A percentile compares a stretch with the other conserved stretches of the same genome.
Conservation (phyloP, 352 stramenopile species). For the Plasmopara halstedii region DNA sequence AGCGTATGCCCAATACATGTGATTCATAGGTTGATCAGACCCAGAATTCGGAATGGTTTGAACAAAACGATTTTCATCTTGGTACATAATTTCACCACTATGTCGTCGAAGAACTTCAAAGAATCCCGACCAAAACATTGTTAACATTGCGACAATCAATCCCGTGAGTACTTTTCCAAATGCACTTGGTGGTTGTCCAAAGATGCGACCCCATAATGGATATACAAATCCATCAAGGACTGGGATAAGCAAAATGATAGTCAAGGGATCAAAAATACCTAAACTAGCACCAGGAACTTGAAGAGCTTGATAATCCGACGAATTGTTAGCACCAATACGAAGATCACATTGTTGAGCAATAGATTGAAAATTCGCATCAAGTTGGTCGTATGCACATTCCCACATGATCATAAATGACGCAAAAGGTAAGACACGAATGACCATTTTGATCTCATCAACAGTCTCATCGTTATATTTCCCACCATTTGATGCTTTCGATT, state of each 20-base stretch:
- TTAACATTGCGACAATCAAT: conserved; percentile 65
- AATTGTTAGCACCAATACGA: conserved; percentile 31
- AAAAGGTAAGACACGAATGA: conserved; percentile 79
- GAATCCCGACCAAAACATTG: conserved; percentile 78
- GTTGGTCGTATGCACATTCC: conserved; percentile 81
- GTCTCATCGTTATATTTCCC: conserved; percentile 75
- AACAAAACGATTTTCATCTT: conserved; percentile 13
- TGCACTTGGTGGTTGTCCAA: conserved; percentile 52
- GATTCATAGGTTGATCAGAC: conserved; percentile 67
- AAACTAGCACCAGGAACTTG: conserved; percentile 73
- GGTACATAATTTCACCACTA: conserved; percentile 33
- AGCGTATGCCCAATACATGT: conserved; percentile 75
- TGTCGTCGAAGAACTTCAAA: conserved; percentile 74
- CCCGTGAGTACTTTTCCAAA: conserved; percentile 79
- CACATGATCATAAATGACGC: conserved; percentile 87
- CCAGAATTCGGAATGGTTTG: conserved; percentile 42
- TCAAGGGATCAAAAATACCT: conserved; percentile 81
- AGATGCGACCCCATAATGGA: conserved; percentile 44
- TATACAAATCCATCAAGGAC: conserved; percentile 71
- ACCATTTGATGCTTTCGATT: conserved; percentile 75
- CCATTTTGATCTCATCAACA: conserved; percentile 81
- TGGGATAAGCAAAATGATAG: conserved; percentile 75
- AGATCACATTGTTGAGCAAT: conserved; percentile 83
- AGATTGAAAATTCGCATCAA: conserved; percentile 84
- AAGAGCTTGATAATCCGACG: conserved; percentile 20